Conservation (phyloP, 164 flowering plant genomes). For the Dillenia suffruticosa region DNA sequence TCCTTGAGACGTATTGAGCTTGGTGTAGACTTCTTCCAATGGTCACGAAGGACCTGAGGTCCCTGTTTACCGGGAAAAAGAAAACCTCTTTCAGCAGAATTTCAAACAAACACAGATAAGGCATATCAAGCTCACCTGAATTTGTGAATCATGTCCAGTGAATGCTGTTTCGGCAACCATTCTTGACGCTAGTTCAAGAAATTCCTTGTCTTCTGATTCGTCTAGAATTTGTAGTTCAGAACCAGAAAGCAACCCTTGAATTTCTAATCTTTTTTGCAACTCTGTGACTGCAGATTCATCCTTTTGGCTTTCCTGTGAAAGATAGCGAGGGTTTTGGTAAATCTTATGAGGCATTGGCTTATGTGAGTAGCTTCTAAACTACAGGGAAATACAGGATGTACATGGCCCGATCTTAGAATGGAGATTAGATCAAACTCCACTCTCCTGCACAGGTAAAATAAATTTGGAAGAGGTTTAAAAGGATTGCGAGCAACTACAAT, state of each 20-base stretch:
- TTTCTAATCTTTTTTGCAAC: constrained; percentile 50
- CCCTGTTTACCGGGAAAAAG: constrained; percentile 20
- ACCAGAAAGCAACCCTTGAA: constrained; percentile 36
- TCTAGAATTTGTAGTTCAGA: constrained; percentile 42
- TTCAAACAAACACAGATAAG: constrained; percentile 1
- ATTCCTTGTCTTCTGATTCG: constrained; percentile 71
- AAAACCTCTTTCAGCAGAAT: background rate
- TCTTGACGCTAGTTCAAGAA: constrained; percentile 60
- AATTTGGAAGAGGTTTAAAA: no score
- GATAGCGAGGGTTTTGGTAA: background rate
- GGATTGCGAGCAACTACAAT: no score
- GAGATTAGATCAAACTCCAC: no score
- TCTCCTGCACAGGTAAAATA: no score
- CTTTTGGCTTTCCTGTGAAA: constrained; percentile 47
- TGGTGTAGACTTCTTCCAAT: constrained; percentile 67
- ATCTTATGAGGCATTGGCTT: no score
- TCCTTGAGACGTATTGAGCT: constrained; percentile 58
- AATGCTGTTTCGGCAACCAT: constrained; percentile 30
- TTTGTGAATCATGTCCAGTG: constrained; percentile 15
- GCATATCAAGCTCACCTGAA: constrained; percentile 18
- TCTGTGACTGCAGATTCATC: constrained; percentile 52
- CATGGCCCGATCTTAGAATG: no score
- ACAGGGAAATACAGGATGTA: no score
- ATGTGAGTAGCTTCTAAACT: no score
- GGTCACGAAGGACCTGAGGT: constrained; percentile 61